These are phyloP conservation scores for Colletotrichum godetiae DNA, from an alignment of 2,329 filamentous ascomycete genomes.

Conservation along the genomic window DNA sequence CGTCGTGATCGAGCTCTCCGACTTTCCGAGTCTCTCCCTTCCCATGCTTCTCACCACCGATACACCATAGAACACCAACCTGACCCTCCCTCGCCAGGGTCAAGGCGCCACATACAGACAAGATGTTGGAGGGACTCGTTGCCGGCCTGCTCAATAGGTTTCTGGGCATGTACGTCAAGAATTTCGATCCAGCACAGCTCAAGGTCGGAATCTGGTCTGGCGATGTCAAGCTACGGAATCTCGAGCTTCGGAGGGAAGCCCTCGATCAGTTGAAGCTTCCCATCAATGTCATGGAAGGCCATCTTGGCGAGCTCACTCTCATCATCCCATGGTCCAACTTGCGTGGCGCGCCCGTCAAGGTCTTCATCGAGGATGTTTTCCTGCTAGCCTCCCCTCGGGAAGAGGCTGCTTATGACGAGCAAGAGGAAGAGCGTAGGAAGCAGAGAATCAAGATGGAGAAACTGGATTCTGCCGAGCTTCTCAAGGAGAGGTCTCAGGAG, in stretches of 20 bases:
- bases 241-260: slow-evolving; percentile 93
- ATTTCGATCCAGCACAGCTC: slow-evolving; percentile 97
- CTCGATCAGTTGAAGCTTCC: slow-evolving; percentile 97
- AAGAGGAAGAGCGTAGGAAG: slow-evolving; percentile 87
- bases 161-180: slow-evolving; percentile 99
- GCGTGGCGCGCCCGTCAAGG: slow-evolving; percentile 90
- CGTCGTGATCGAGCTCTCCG: slow-evolving; percentile 2
- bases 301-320: slow-evolving; percentile 90
- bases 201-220: slow-evolving; percentile 99
- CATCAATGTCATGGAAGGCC: slow-evolving; percentile 95
- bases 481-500: slow-evolving; percentile 93
- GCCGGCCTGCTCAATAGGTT: slow-evolving; percentile 98
- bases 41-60: slow-evolving; percentile 20
- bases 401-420: slow-evolving; percentile 91
- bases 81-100: slow-evolving; percentile 67
- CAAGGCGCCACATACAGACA: slow-evolving; percentile 69
- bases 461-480: slow-evolving; percentile 92
- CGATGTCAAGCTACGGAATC: slow-evolving; percentile 93
- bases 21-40: slow-evolving; percentile 6
- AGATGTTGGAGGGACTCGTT: slow-evolving; percentile 96
- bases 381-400: slow-evolving; percentile 94
- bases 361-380: slow-evolving; percentile 97
- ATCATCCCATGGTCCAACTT: slow-evolving; percentile 98
- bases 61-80: slow-evolving; percentile 12
- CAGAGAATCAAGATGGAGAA: slow-evolving; percentile 99